A percentile compares a stretch with the other conserved stretches of the same genome.
phyloP scores from a whole-genome alignment of 768 basidiomycete genomes.

The Floccularia luteovirens region DNA sequence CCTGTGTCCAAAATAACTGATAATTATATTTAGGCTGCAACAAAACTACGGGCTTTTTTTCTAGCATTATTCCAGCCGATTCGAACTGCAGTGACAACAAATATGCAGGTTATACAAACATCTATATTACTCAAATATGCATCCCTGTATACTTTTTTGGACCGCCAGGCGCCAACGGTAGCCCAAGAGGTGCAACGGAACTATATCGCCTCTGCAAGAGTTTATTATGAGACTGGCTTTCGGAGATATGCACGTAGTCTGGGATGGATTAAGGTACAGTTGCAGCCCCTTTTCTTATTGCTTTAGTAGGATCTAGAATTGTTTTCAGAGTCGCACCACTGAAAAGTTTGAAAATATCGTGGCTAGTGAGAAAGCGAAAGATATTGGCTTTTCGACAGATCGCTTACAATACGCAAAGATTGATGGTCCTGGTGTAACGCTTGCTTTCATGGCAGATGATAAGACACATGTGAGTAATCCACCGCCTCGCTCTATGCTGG shows the following conservation, averaged over 20 bases:
- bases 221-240: slow-evolving; percentile 96
- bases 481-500: slow-evolving; percentile 5
- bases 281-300: background rate
- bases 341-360: slow-evolving; percentile 70
- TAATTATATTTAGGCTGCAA: slow-evolving; percentile 56
- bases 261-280: slow-evolving; percentile 63
- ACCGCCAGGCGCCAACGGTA: slow-evolving; percentile 72
- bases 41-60: slow-evolving; percentile 84
- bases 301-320: slow-evolving; percentile 2
- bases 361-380: slow-evolving; percentile 31
- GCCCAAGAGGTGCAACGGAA: slow-evolving; percentile 85
- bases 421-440: slow-evolving; percentile 72
- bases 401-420: slow-evolving; percentile 64
- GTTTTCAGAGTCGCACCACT: slow-evolving; percentile 46
- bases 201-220: slow-evolving; percentile 74
- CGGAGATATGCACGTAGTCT: slow-evolving; percentile 82
- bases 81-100: slow-evolving; percentile 75
- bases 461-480: slow-evolving; percentile 68
- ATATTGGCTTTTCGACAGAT: slow-evolving; percentile 36
- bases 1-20: background rate
- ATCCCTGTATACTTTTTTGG: slow-evolving; percentile 77
- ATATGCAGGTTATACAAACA: slow-evolving; percentile 89
- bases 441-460: slow-evolving; percentile 87
- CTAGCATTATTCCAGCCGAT: slow-evolving; percentile 79
- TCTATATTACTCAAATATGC: slow-evolving; percentile 79